phyloP scores from a whole-genome alignment of 768 basidiomycete species.

The Serendipita vermifera region DNA sequence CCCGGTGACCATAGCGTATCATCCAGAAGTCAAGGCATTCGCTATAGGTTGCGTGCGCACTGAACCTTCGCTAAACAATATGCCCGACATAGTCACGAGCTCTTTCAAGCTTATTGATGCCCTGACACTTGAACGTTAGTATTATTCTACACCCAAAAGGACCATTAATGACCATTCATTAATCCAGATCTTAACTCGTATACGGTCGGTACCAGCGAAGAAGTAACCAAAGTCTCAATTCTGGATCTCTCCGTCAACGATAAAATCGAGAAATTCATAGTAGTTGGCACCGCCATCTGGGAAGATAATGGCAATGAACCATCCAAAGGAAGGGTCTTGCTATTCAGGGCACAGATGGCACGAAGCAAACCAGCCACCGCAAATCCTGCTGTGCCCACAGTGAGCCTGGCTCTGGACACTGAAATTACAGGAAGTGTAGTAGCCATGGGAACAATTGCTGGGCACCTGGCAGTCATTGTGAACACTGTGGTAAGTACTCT shows the following conservation, averaged over 20 bases:
- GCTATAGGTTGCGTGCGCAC: conserved; percentile 51
- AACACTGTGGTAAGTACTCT: conserved; percentile 53
- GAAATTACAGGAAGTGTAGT: conserved; percentile 43
- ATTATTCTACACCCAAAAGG: background rate
- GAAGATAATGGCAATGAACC: conserved; percentile 23
- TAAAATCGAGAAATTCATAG: conserved; percentile 21
- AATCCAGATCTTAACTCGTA: background rate
- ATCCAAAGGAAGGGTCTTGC: conserved; percentile 44
- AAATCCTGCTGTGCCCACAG: conserved; percentile 18
- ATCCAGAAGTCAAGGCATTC: conserved; percentile 40
- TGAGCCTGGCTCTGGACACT: conserved; percentile 26
- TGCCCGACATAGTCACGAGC: conserved; percentile 33
- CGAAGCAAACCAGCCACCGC: conserved; percentile 8
- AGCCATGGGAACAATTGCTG: conserved; percentile 44
- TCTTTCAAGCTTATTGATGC: conserved; percentile 59
- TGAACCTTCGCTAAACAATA: conserved; percentile 42
- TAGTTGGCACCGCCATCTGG: conserved; percentile 29
- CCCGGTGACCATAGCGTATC: conserved; percentile 55
- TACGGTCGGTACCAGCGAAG: conserved; percentile 37
- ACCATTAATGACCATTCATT: background rate
- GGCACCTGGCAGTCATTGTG: conserved; percentile 44
- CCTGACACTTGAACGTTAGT: conserved; percentile 47
- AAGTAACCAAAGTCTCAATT: conserved; percentile 42
- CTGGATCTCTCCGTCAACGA: conserved; percentile 18
- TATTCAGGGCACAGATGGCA: conserved; percentile 29